Conservation (phyloP, 2,329 filamentous ascomycete species). For the Cladophialophora chaetospira region DNA sequence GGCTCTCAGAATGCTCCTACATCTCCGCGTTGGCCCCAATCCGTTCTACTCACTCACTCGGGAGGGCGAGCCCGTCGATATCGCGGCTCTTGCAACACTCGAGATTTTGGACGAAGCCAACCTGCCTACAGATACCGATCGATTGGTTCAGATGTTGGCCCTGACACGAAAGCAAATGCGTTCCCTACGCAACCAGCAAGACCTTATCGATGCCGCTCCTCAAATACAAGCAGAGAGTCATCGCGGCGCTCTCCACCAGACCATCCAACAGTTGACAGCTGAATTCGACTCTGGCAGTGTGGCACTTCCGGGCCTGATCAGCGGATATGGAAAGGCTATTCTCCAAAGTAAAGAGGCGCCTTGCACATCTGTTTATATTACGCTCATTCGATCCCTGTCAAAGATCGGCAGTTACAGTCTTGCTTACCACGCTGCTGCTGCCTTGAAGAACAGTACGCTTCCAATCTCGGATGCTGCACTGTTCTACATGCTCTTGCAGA, state of each 20-base stretch:
- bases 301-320: conserved; percentile 18
- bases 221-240: conserved; percentile 17
- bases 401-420: conserved; percentile 19
- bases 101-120: not conserved
- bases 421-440: conserved; percentile 23
- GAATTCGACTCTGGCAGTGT: conserved; percentile 20
- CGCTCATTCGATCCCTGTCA: conserved; percentile 23
- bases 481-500: conserved; percentile 21
- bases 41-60: conserved; percentile 19
- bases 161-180: conserved; percentile 21
- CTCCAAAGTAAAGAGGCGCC: conserved; percentile 22
- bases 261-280: conserved; percentile 18
- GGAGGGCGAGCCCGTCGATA: conserved; percentile 13
- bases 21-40: conserved; percentile 23
- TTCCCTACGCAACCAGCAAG: conserved; percentile 8
- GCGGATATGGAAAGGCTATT: conserved; percentile 25
- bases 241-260: conserved; percentile 9
- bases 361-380: conserved; percentile 19
- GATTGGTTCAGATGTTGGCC: conserved; percentile 19
- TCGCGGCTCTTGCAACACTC: not conserved
- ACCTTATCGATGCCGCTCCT: conserved; percentile 15
- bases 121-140: conserved; percentile 15
- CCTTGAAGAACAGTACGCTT: conserved; percentile 25
- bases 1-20: conserved; percentile 26
- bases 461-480: conserved; percentile 25